Evolutionary conservation across 768 basidiomycete genomes (phyloP).

Genomic region (Mycena pura): DNA sequence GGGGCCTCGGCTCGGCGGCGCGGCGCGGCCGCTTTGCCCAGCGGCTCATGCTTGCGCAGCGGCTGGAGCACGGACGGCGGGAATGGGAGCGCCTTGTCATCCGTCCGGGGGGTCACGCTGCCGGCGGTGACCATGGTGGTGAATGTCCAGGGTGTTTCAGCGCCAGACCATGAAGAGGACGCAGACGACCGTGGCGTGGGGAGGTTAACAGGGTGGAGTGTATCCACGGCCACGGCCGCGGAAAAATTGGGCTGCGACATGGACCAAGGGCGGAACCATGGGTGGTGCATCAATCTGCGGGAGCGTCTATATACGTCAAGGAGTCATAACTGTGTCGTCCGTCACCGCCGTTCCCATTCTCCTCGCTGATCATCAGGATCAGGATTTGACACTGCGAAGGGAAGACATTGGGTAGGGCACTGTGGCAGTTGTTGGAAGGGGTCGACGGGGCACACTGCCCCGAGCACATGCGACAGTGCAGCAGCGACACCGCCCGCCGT

Average conservation of each 20-base stretch:
- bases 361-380: no score
- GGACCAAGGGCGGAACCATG: not conserved
- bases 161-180: not conserved
- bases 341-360: no score
- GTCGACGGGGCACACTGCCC: no score
- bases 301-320: not conserved
- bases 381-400: no score
- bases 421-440: no score
- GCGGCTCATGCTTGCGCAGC: constrained; percentile 24
- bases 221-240: not conserved
- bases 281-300: not conserved
- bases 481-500: no score
- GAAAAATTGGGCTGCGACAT: not conserved
- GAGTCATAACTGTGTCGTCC: no score
- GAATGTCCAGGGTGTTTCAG: constrained; percentile 14
- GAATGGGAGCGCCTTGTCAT: constrained; percentile 10
- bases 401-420: no score
- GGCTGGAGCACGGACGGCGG: constrained; percentile 21
- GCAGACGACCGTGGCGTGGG: constrained; percentile 11
- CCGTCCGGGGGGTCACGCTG: not conserved
- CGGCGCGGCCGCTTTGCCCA: not conserved
- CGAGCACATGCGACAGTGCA: no score
- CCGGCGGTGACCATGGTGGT: not conserved
- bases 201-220: not conserved
- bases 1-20: not conserved